Base-by-base conservation (phyloP, 768 basidiomycete genomes). In the Hirschioporus abietinus region DNA sequence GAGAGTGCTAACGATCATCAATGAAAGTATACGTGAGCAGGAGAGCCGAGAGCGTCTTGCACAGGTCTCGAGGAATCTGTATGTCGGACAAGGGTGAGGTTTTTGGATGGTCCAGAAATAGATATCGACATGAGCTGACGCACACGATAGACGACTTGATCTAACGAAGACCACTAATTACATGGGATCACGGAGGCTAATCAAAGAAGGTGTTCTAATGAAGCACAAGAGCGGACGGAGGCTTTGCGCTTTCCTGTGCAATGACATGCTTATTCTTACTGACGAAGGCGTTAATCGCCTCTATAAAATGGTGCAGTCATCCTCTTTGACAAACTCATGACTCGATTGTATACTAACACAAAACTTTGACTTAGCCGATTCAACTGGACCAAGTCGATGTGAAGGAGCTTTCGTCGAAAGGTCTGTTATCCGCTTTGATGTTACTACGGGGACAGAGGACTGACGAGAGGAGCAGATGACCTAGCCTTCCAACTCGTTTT, bases 181-280 rank as follows among this genome's bases (percentile, higher is more conserved):
- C 67, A 87, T 96, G 80, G 96, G 95, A 0, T 78, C 84, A n/a
- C 83, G 96, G 20, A 84, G 81, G 71, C 81, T 99, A 10, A 67
- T 97, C 35, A 92, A 88, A 68, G 91, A 98, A 73, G 95, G 95
- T 0, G 67, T 81, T 1, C 74, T 97, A 12, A 78, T 81, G 70
- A 99, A 99, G 75, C 83, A 91, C 0, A 95, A 92, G 78, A 95
- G 93, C 67, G 89, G 92, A 3, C 81, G 91, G 63, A 92, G 86
- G 73, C 76, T 98, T 60, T 83, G 87, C 57, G 86, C 83, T 7
- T 88, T 95, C 76, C 76, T 99, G 68, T 98, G 95, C 72, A 96
- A 85, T 72, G 96, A 98, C 73, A 91, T 96, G 58, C 75, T 98
- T 61, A 87, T 98, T 2, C 80, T 99, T 66, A 89, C 93, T 23